Conservation (phyloP, 2,329 filamentous ascomycete species). For the Ophiosphaerella narmari region DNA sequence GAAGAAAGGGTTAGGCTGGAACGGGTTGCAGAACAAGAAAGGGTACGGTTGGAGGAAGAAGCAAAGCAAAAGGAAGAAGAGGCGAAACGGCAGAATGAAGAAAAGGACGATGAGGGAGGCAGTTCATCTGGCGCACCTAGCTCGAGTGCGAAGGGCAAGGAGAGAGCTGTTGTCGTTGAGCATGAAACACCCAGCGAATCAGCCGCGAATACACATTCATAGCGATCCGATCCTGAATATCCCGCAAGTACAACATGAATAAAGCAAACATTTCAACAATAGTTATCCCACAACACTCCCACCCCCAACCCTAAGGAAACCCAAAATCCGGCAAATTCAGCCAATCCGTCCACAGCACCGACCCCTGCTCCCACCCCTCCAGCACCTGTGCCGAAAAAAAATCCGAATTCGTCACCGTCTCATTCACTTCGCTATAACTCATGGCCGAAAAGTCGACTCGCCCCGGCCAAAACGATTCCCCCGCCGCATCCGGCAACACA, state of each 20-base stretch:
- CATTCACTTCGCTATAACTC: conserved; percentile 71
- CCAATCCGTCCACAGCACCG: conserved; percentile 41
- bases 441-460: conserved; percentile 65
- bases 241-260: too few species aligned
- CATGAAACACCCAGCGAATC: not conserved
- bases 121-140: not conserved
- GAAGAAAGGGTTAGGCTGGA: conserved; percentile 51
- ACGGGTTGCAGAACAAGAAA: conserved; percentile 33
- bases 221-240: too few species aligned
- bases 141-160: conserved; percentile 23
- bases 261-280: too few species aligned
- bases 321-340: conserved; percentile 41
- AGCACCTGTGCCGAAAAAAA: conserved; percentile 62
- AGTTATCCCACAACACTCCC: too few species aligned
- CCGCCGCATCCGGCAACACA: conserved; percentile 7
- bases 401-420: conserved; percentile 67
- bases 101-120: not conserved
- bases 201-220: too few species aligned
- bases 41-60: conserved; percentile 24
- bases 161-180: conserved; percentile 12
- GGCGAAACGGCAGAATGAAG: conserved; percentile 4
- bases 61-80: conserved; percentile 19
- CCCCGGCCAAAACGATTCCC: conserved; percentile 21
- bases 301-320: conserved; percentile 17
- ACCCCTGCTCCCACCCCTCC: conserved; percentile 61